A percentile compares a stretch with the other conserved stretches of the same genome.
phyloP scores from a whole-genome alignment of 257 asterid species.

The Solanum chiquidenum region DNA sequence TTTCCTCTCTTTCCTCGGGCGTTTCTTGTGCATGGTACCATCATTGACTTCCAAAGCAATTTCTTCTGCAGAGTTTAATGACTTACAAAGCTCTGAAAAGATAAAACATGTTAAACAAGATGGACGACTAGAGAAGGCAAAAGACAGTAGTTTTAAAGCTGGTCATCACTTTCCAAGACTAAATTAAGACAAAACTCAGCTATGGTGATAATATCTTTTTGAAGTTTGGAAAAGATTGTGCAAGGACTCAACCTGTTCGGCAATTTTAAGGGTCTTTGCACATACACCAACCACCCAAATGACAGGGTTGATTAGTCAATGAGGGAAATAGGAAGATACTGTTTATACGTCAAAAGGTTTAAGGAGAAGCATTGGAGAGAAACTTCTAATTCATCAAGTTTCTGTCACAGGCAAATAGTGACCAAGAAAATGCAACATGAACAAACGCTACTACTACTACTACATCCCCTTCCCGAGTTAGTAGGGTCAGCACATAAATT shows the following conservation, averaged over 20 bases:
- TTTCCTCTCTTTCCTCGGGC: slow-evolving; percentile 68
- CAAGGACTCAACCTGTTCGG: neutral
- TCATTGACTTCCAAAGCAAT: slow-evolving; percentile 35
- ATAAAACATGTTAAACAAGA: neutral
- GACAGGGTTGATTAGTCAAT: neutral
- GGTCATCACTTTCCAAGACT: neutral
- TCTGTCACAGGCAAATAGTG: neutral
- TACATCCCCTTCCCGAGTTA: neutral
- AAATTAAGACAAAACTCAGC: neutral
- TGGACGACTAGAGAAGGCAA: neutral
- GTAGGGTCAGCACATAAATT: neutral
- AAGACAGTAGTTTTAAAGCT: neutral
- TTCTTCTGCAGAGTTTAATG: slow-evolving; percentile 23
- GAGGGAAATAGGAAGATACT: neutral
- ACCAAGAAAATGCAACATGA: neutral
- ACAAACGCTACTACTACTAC: neutral
- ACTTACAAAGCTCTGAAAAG: slow-evolving; percentile 68
- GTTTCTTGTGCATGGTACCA: slow-evolving; percentile 41
- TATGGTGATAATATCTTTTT: neutral
- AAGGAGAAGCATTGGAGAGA: neutral
- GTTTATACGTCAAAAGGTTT: neutral
- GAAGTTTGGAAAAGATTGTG: neutral
- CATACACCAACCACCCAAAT: neutral
- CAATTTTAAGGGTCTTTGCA: neutral
- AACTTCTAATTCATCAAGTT: neutral